Conservation (phyloP, 2,329 filamentous ascomycete species). For the Pseudonectria foliicola region DNA sequence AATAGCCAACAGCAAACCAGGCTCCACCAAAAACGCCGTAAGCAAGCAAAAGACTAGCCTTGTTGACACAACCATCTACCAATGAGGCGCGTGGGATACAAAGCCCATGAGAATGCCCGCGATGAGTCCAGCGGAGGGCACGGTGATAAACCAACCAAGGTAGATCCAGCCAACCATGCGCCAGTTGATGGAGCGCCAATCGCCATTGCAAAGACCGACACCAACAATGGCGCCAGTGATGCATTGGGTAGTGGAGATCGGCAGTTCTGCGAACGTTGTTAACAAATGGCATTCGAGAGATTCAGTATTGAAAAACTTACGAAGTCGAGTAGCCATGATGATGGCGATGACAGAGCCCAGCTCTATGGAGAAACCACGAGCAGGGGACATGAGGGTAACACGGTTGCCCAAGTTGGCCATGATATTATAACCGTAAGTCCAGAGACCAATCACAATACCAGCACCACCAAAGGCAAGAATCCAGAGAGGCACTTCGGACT, state of each 20-base stretch:
- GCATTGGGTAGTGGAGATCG: slow-evolving; percentile 59
- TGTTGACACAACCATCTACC: slow-evolving; percentile 14
- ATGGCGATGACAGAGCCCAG: slow-evolving; percentile 55
- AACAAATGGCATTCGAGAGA: not conserved
- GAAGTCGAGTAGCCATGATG: slow-evolving; percentile 55
- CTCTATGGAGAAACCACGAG: slow-evolving; percentile 54
- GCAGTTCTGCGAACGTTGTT: slow-evolving; percentile 35
- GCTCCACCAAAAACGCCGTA: no score
- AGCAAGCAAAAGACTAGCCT: no score
- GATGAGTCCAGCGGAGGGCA: slow-evolving; percentile 49
- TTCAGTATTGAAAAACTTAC: slow-evolving; percentile 19
- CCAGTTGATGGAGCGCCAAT: slow-evolving; percentile 54
- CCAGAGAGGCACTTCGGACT: slow-evolving; percentile 51
- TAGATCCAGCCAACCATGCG: slow-evolving; percentile 55
- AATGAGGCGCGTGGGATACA: slow-evolving; percentile 53
- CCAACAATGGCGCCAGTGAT: slow-evolving; percentile 56
- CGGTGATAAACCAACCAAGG: slow-evolving; percentile 53
- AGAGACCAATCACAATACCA: slow-evolving; percentile 48
- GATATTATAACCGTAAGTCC: slow-evolving; percentile 58
- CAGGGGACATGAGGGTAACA: slow-evolving; percentile 55
- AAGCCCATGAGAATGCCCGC: slow-evolving; percentile 56
- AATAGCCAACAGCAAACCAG: no score
- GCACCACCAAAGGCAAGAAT: slow-evolving; percentile 48
- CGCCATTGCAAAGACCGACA: slow-evolving; percentile 54
- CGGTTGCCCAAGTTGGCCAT: slow-evolving; percentile 57